phyloP scores from a whole-genome alignment of 345 rosid species.

The Sonneratia caseolaris region DNA sequence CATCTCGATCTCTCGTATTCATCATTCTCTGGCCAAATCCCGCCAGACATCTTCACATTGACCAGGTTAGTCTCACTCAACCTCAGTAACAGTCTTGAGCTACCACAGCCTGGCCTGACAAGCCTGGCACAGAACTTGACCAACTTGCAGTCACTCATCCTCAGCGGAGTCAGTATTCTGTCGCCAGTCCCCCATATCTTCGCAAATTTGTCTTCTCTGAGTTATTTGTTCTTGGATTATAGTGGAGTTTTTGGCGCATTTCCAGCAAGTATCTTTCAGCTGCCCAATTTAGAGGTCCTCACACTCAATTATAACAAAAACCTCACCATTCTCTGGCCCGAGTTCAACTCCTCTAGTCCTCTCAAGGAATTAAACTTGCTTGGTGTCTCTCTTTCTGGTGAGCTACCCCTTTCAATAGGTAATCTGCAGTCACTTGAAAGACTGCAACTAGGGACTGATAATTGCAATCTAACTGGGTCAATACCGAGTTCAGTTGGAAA shows the following conservation, averaged over 20 bases:
- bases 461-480: background rate
- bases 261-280: background rate
- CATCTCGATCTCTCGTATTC: constrained; percentile 8
- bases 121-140: background rate
- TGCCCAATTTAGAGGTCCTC: background rate
- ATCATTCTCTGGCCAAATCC: constrained; percentile 1
- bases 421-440: background rate
- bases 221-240: background rate
- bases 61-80: constrained; percentile 2
- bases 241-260: background rate
- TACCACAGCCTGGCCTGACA: background rate
- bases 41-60: background rate
- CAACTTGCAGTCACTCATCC: background rate
- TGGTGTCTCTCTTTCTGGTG: background rate
- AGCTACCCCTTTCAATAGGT: constrained; percentile 1
- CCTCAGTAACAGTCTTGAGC: background rate
- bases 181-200: background rate
- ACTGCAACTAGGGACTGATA: background rate
- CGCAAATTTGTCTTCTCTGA: background rate
- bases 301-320: fast-evolving
- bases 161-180: background rate
- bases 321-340: background rate
- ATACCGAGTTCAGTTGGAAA: constrained; percentile 4
- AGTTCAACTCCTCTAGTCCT: background rate
- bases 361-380: fast-evolving